These are phyloP conservation scores for Chrysosporium queenslandicum DNA, from an alignment of 2,329 filamentous ascomycete genomes.

Conservation along the genomic window DNA sequence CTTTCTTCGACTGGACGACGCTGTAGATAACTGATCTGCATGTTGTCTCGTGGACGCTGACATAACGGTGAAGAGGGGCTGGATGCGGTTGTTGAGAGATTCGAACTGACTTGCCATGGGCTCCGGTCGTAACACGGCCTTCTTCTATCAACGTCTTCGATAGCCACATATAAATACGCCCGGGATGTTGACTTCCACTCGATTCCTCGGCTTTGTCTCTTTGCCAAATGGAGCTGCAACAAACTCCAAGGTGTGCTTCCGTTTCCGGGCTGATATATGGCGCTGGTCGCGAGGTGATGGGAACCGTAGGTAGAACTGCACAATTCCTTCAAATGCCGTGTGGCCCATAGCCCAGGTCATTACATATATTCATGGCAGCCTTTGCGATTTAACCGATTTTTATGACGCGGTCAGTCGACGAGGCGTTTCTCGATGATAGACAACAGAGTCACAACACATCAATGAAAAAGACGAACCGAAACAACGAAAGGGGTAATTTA, in stretches of 20 bases:
- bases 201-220: neutral
- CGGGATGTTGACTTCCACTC: too few species aligned
- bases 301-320: neutral
- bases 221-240: neutral
- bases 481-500: neutral
- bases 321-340: neutral
- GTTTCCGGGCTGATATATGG: too few species aligned
- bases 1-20: neutral
- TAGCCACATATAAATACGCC: too few species aligned
- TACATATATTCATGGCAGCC: neutral
- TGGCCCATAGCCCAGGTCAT: neutral
- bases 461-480: neutral
- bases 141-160: neutral
- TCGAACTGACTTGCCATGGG: neutral
- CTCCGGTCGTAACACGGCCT: neutral
- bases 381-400: neutral
- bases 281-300: too few species aligned
- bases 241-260: too few species aligned
- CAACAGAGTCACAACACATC: neutral
- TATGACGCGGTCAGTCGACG: neutral
- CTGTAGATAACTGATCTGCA: neutral
- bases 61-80: constrained; percentile 7
- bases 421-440: neutral
- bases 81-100: constrained; percentile 3
- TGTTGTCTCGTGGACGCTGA: neutral